A percentile compares a stretch with the other conserved stretches of the same genome.
phyloP scores from a whole-genome alignment of 2,329 filamentous ascomycete genomes.

The Colletotrichum gloeosporioides region DNA sequence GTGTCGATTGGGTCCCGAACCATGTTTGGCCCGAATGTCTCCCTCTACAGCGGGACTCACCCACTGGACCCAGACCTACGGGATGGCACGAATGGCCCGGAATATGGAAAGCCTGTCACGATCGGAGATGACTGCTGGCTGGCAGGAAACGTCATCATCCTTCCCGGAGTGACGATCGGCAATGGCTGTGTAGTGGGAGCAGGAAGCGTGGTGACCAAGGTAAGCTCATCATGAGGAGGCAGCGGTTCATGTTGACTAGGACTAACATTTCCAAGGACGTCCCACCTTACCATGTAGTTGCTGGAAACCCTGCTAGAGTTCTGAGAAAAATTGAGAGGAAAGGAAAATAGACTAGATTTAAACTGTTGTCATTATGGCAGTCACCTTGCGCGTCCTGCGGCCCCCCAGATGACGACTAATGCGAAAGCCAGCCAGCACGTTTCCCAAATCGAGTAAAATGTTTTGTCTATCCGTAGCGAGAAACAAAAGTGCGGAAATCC shows the following conservation, averaged over 20 bases:
- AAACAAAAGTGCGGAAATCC: too few relatives aligned
- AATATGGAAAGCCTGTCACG: not conserved
- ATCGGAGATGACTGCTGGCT: not conserved
- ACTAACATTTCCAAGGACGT: not conserved
- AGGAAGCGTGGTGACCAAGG: not conserved
- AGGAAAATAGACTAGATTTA: not conserved
- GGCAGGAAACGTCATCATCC: not conserved
- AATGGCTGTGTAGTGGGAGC: not conserved
- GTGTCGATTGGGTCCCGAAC: not conserved
- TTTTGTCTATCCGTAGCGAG: too few relatives aligned
- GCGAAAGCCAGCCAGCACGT: too few relatives aligned
- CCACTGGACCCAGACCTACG: not conserved
- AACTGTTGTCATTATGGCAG: not conserved
- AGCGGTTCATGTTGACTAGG: rapidly evolving
- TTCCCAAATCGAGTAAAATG: too few relatives aligned
- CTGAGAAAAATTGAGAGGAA: not conserved
- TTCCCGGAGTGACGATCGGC: not conserved
- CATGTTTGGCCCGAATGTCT: not conserved
- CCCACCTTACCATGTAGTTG: not conserved
- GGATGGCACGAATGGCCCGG: not conserved
- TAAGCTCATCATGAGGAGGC: not conserved
- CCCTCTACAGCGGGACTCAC: not conserved
- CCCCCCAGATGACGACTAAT: too few relatives aligned
- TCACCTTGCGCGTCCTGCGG: too few relatives aligned
- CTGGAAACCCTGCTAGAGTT: not conserved